Evolutionary conservation across 768 basidiomycete species (phyloP).

Genomic region (Amanita pallidorosea): DNA sequence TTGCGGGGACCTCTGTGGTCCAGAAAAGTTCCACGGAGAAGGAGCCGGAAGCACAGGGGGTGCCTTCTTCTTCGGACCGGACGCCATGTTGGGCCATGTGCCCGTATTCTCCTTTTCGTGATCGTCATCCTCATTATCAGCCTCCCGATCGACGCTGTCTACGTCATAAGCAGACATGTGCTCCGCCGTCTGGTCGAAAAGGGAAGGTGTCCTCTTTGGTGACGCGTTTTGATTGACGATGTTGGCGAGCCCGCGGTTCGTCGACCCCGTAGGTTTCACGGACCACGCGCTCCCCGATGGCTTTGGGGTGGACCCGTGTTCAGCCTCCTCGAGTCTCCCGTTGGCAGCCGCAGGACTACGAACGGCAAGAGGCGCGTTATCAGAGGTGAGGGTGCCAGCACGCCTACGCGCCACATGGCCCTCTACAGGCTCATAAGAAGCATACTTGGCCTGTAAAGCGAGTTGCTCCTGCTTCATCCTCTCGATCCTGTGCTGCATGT

Average conservation of each 20-base stretch:
- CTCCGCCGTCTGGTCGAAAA: not conserved
- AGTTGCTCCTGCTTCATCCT: conserved; percentile 4
- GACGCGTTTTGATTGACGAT: not conserved
- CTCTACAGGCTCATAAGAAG: not conserved
- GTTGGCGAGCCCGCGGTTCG: not conserved
- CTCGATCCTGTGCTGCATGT: conserved; percentile 1
- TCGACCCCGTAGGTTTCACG: not conserved
- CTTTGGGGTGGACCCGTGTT: not conserved
- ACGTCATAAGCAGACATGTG: not conserved
- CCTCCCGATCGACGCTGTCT: not conserved
- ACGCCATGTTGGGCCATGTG: not conserved
- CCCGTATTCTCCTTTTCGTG: conserved; percentile 1
- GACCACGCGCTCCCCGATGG: conserved; percentile 1
- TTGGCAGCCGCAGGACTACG: not conserved
- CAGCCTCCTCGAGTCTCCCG: not conserved
- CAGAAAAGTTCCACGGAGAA: conserved; percentile 2
- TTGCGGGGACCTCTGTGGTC: not conserved
- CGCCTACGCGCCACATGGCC: not conserved
- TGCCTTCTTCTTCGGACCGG: conserved; percentile 1
- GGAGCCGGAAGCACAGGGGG: not conserved
- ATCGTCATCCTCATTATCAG: conserved; percentile 3
- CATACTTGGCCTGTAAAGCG: conserved; percentile 4
- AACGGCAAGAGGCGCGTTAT: not conserved
- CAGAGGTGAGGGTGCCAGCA: conserved; percentile 1
- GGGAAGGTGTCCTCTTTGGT: not conserved